Conservation (phyloP, 225 moss, liverwort and hornwort genomes). For the Polytrichum formosum region DNA sequence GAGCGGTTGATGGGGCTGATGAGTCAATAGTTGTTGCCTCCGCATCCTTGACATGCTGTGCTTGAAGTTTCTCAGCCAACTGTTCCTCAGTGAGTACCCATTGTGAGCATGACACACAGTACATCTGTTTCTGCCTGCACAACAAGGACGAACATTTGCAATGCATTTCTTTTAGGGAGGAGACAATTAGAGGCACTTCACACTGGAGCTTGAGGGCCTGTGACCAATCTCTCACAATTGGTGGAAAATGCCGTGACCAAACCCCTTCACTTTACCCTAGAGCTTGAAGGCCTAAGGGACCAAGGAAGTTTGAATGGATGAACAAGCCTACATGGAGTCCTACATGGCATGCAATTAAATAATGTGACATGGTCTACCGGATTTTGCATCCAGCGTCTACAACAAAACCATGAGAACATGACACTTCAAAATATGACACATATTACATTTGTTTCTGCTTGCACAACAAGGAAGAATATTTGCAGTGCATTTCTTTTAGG, state of each 20-base stretch:
- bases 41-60: constrained; percentile 40
- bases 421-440: constrained; percentile 29
- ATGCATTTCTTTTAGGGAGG: background rate
- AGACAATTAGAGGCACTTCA: too few species aligned
- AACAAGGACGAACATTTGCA: background rate
- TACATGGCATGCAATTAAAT: too few species aligned
- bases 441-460: constrained; percentile 69
- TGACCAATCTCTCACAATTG: too few species aligned
- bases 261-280: too few species aligned
- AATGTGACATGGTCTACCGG: too few species aligned
- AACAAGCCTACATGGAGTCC: too few species aligned
- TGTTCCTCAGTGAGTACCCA: constrained; percentile 84
- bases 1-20: background rate
- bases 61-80: constrained; percentile 39
- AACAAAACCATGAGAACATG: too few species aligned
- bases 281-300: too few species aligned
- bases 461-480: background rate
- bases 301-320: too few species aligned
- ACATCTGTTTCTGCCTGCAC: constrained; percentile 62
- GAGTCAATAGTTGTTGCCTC: background rate
- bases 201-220: too few species aligned
- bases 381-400: background rate
- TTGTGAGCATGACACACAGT: constrained; percentile 77
- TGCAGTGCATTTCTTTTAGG: background rate
- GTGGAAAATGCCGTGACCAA: too few species aligned